A percentile compares a stretch with the other conserved stretches of the same genome.
phyloP scores from a whole-genome alignment of 306 rosid species.

The Heteromeles arbutifolia region DNA sequence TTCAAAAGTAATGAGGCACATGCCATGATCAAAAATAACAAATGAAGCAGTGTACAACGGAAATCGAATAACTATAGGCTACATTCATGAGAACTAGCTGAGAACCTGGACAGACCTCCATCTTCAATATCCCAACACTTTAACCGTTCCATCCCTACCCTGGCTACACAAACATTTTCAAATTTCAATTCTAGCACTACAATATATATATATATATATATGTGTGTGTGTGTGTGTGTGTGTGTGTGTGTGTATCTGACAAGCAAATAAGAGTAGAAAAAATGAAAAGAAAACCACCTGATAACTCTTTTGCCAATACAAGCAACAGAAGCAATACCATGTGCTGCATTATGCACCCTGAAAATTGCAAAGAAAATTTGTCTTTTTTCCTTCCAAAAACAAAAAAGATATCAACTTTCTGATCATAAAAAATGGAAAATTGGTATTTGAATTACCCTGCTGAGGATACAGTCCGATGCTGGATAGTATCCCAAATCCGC shows the following conservation, averaged over 20 bases:
- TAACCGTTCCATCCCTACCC: slow-evolving; percentile 95
- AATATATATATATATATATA: too few species aligned
- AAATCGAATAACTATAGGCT: background rate
- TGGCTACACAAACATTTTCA: slow-evolving; percentile 45
- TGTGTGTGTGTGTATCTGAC: too few species aligned
- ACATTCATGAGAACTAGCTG: background rate
- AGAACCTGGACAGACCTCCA: slow-evolving; percentile 69
- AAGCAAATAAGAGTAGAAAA: background rate
- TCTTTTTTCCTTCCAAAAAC: background rate
- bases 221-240: too few species aligned
- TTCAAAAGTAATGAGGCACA: background rate
- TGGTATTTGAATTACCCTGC: slow-evolving; percentile 39
- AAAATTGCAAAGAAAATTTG: background rate
- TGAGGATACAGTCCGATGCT: slow-evolving; percentile 70
- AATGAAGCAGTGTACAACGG: background rate
- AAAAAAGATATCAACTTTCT: background rate
- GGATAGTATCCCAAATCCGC: slow-evolving; percentile 76
- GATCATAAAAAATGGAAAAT: background rate
- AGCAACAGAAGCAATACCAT: slow-evolving; percentile 67
- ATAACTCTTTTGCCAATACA: slow-evolving; percentile 55
- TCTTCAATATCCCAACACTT: slow-evolving; percentile 77
- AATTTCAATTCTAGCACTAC: background rate
- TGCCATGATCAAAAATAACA: background rate
- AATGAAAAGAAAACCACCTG: slow-evolving; percentile 33
- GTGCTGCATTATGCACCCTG: slow-evolving; percentile 85